Conservation (phyloP, 2,329 filamentous ascomycete species). For the Sporothrix pseudoabietina region DNA sequence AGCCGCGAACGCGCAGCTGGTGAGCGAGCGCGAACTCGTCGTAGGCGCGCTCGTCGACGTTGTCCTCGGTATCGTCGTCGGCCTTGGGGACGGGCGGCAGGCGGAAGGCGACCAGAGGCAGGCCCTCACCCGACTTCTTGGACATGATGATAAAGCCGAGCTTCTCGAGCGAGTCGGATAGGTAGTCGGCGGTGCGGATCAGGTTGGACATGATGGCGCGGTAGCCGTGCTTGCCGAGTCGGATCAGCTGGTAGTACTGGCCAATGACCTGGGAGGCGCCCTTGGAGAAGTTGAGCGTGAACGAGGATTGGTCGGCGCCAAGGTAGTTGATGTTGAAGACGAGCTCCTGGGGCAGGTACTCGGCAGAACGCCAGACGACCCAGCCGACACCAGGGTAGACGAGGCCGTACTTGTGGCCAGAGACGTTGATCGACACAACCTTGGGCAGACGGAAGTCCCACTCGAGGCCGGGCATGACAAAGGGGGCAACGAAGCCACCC, state of each 20-base stretch:
- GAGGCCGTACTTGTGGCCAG: conserved; percentile 78
- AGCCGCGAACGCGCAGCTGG: conserved; percentile 80
- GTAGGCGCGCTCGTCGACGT: conserved; percentile 59
- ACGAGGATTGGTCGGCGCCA: conserved; percentile 90
- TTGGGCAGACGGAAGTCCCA: conserved; percentile 93
- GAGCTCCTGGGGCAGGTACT: conserved; percentile 84
- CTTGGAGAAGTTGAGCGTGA: conserved; percentile 97
- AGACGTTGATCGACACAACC: conserved; percentile 92
- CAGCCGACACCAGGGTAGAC: conserved; percentile 93
- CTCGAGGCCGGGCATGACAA: conserved; percentile 77
- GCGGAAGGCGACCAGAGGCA: conserved; percentile 89
- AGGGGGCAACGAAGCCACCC: conserved; percentile 91
- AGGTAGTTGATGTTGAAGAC: conserved; percentile 99
- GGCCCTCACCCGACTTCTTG: conserved; percentile 71
- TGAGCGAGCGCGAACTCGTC: conserved; percentile 82
- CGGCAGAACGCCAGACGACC: conserved; percentile 83
- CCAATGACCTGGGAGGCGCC: conserved; percentile 92
- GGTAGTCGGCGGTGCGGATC: conserved; percentile 85
- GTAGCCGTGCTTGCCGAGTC: conserved; percentile 90
- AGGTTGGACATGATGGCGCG: conserved; percentile 92
- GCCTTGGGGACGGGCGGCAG: conserved; percentile 50
- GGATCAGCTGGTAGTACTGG: conserved; percentile 97
- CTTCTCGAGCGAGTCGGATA: conserved; percentile 69
- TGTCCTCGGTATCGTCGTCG: background rate
- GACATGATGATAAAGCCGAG: conserved; percentile 90